A percentile compares a stretch with the other conserved stretches of the same genome.
phyloP scores from a whole-genome alignment of 164 flowering plant species.

The Magnolia kwangsiensis region DNA sequence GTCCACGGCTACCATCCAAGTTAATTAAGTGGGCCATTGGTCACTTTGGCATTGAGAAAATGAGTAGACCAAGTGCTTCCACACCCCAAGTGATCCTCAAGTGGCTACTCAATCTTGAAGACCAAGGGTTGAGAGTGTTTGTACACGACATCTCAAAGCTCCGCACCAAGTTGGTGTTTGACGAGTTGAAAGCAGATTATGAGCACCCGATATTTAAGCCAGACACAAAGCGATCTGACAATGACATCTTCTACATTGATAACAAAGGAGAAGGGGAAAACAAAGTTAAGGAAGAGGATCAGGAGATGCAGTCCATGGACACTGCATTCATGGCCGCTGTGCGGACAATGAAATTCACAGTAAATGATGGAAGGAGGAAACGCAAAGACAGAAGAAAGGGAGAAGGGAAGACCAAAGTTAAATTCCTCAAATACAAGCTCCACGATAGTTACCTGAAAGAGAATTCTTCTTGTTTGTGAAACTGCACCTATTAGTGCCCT shows the following conservation, averaged over 20 bases:
- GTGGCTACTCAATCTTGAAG: conserved; percentile 54
- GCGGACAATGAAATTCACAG: conserved; percentile 32
- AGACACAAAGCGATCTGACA: conserved; percentile 20
- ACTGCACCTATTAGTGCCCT: no score
- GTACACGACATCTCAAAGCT: conserved; percentile 31
- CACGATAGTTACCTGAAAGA: conserved; percentile 19
- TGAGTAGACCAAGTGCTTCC: conserved; percentile 24
- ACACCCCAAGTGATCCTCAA: conserved; percentile 60
- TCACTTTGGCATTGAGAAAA: conserved; percentile 30
- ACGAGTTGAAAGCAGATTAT: conserved; percentile 21
- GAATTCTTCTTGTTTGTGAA: conserved; percentile 4
- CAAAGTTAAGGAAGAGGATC: conserved; percentile 20
- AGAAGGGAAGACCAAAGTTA: conserved; percentile 25
- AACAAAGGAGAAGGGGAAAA: conserved; percentile 35
- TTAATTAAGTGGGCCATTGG: conserved; percentile 36
- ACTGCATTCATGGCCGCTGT: conserved; percentile 54
- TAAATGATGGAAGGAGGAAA: conserved; percentile 27
- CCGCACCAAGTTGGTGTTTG: conserved; percentile 29
- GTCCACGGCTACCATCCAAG: conserved; percentile 37
- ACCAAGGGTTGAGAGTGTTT: conserved; percentile 43
- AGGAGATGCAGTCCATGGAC: conserved; percentile 24
- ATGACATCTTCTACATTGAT: conserved; percentile 42
- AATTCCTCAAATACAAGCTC: conserved; percentile 36
- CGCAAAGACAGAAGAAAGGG: conserved; percentile 26
- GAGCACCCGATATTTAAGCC: conserved; percentile 16